Conservation (phyloP, 441 rosid species). For the Gossypium davidsonii region DNA sequence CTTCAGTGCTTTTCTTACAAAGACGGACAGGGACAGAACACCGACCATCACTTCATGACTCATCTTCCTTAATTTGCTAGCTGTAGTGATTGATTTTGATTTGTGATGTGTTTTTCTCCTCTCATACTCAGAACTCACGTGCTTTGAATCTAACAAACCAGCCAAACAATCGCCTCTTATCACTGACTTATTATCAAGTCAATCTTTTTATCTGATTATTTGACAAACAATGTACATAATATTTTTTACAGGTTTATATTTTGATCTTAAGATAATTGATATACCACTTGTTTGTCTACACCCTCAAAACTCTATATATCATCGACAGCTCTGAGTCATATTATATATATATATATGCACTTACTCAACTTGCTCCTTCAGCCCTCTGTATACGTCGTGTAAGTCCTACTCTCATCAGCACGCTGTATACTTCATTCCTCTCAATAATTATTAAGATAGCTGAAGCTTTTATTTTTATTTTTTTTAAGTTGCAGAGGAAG, state of each 20-base stretch:
- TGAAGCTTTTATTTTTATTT: background rate
- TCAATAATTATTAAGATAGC: background rate
- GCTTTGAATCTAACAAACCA: background rate
- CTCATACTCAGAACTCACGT: background rate
- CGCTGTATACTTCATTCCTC: background rate
- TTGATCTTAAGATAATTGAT: background rate
- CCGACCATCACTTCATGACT: background rate
- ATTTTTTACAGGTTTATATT: background rate
- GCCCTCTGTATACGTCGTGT: background rate
- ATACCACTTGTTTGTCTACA: background rate
- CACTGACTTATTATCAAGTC: slow-evolving; percentile 4
- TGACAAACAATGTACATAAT: background rate
- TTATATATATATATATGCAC: background rate
- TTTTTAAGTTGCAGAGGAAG: background rate
- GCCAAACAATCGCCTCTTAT: slow-evolving; percentile 2
- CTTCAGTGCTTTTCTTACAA: background rate
- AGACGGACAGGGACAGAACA: background rate
- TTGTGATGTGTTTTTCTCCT: background rate
- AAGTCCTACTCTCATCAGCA: background rate
- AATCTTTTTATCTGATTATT: background rate
- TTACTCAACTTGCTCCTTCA: background rate
- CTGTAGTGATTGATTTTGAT: slow-evolving; percentile 1
- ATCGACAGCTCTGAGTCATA: background rate
- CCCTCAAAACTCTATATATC: background rate
- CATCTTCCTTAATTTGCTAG: background rate